Percentiles rank a stretch among this genome's conserved stretches.
Evolutionary conservation across 1,284 basidiomycete genomes (phyloP).

Genomic region (Earliella scabrosa): DNA sequence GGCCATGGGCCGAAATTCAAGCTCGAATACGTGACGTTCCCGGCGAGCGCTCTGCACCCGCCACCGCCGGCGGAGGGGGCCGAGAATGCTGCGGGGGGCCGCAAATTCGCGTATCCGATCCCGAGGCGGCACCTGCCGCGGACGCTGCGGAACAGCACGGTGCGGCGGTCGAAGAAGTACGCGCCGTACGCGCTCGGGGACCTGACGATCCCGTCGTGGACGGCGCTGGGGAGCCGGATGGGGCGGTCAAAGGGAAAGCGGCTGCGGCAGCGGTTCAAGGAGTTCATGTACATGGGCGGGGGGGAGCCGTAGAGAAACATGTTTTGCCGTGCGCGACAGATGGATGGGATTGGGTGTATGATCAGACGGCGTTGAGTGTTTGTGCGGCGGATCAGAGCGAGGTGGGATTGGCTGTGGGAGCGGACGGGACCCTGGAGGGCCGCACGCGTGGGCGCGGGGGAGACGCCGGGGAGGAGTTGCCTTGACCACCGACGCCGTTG

Average conservation of each 20-base stretch:
- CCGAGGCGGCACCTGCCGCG: conserved; percentile 70
- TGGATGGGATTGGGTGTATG: conserved; percentile 13
- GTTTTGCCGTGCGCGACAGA: conserved; percentile 2
- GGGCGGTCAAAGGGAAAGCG: conserved; percentile 58
- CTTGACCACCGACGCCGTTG: conserved; percentile 62
- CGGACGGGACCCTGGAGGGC: neutral
- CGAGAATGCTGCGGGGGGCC: neutral
- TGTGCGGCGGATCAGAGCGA: conserved; percentile 20
- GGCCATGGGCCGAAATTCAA: conserved; percentile 64
- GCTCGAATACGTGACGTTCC: conserved; percentile 82
- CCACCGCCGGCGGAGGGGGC: conserved; percentile 31
- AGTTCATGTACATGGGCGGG: conserved; percentile 73
- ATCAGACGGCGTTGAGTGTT: conserved; percentile 8
- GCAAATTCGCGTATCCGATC: conserved; percentile 53
- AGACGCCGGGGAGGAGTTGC: conserved; percentile 45
- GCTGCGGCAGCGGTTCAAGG: conserved; percentile 67
- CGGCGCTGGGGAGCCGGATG: conserved; percentile 70
- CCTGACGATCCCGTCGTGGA: conserved; percentile 81
- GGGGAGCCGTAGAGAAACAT: conserved; percentile 32
- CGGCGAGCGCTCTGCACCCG: conserved; percentile 43
- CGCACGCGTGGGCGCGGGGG: conserved; percentile 4
- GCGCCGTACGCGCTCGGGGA: conserved; percentile 75
- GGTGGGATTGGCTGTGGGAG: conserved; percentile 13
- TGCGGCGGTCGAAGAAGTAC: conserved; percentile 56
- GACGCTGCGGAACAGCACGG: conserved; percentile 48